phyloP scores from a whole-genome alignment of 345 rosid species.

The Moringa oleifera region DNA sequence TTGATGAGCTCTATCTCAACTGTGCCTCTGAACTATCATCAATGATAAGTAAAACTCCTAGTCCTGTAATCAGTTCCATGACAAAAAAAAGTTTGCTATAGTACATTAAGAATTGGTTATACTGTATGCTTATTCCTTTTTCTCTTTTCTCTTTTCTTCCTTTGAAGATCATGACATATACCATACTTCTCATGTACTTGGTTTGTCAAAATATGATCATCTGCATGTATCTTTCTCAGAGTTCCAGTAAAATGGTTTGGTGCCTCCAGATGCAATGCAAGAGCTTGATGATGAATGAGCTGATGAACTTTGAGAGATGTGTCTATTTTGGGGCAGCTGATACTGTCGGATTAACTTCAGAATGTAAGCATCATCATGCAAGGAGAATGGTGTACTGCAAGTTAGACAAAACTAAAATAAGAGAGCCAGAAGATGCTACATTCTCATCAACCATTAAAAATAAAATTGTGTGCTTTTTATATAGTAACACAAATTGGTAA shows the following conservation, averaged over 20 bases:
- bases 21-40: too few relatives aligned
- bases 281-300: constrained; percentile 37
- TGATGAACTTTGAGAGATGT: constrained; percentile 21
- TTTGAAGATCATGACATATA: neutral
- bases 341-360: constrained; percentile 31
- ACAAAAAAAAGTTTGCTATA: too few relatives aligned
- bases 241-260: constrained; percentile 30
- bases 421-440: neutral
- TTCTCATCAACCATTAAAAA: too few relatives aligned
- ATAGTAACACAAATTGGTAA: neutral
- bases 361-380: constrained; percentile 37
- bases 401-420: neutral
- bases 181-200: neutral
- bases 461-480: too few relatives aligned
- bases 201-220: neutral
- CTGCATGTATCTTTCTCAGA: constrained; percentile 24
- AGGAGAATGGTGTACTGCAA: constrained; percentile 33
- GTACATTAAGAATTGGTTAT: too few relatives aligned
- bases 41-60: too few relatives aligned
- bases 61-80: too few relatives aligned
- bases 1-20: too few relatives aligned
- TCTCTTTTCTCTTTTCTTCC: neutral
- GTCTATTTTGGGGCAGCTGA: constrained; percentile 22
- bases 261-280: constrained; percentile 32
- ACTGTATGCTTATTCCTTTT: too few relatives aligned